These are phyloP conservation scores for Penicillium sp. DNA, from an alignment of 2,329 filamentous ascomycete species.

Conservation along the genomic window DNA sequence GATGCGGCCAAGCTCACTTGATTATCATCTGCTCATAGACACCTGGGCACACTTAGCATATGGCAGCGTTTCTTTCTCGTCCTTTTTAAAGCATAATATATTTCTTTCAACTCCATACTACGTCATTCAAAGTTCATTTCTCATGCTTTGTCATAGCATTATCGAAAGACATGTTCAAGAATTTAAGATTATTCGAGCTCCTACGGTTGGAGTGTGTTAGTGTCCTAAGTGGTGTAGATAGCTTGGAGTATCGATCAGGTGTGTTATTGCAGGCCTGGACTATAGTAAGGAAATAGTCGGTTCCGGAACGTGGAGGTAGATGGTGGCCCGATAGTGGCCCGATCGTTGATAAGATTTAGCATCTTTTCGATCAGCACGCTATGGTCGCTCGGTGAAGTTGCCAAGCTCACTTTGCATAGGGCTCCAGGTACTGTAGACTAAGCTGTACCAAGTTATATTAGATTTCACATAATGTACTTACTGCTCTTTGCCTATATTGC, in stretches of 20 bases:
- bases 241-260: no score
- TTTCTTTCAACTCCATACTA: neutral
- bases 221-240: no score
- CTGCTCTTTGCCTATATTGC: no score
- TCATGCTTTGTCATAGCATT: no score
- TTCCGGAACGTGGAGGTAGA: neutral
- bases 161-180: no score
- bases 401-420: neutral
- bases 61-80: neutral
- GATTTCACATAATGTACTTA: neutral
- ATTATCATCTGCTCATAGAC: neutral
- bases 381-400: neutral
- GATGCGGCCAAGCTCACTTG: constrained; percentile 63
- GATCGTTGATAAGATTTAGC: neutral
- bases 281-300: neutral
- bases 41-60: neutral
- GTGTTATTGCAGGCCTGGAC: no score
- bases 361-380: neutral
- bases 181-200: no score
- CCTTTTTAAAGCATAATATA: neutral
- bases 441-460: neutral
- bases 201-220: no score
- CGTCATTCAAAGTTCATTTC: no score
- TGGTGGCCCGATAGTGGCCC: neutral
- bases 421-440: neutral